phyloP scores from a whole-genome alignment of 2,329 filamentous ascomycete species.

The Pseudodiploospora longispora region DNA sequence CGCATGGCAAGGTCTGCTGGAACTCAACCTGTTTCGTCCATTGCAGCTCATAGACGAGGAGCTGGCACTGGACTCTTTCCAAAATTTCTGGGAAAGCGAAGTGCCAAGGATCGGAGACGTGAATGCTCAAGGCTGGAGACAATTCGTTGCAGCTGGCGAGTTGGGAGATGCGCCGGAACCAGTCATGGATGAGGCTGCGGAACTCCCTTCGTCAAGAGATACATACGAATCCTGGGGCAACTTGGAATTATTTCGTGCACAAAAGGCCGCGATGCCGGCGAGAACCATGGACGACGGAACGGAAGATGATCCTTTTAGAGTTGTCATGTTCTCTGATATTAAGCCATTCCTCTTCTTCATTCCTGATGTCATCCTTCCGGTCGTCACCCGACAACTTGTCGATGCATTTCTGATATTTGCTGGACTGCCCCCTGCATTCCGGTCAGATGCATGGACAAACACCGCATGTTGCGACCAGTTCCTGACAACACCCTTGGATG shows the following conservation, averaged over 20 bases:
- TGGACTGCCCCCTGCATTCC: conserved; percentile 46
- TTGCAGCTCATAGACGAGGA: conserved; percentile 16
- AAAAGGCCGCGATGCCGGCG: conserved; percentile 53
- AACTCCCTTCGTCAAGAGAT: conserved; percentile 27
- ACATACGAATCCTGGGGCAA: conserved; percentile 43
- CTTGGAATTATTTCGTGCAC: conserved; percentile 44
- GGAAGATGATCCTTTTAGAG: conserved; percentile 74
- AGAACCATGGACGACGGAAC: conserved; percentile 65
- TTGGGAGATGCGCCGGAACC: conserved; percentile 34
- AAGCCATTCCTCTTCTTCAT: conserved; percentile 51
- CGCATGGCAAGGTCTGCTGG: conserved; percentile 75
- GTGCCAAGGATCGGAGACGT: conserved; percentile 68
- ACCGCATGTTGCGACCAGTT: conserved; percentile 24
- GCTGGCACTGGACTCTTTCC: conserved; percentile 39
- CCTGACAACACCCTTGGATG: conserved; percentile 9
- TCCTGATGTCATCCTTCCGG: conserved; percentile 27
- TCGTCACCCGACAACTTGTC: conserved; percentile 42
- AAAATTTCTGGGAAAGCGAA: conserved; percentile 83
- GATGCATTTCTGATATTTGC: conserved; percentile 66
- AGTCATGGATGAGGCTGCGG: conserved; percentile 6
- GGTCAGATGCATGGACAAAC: conserved; percentile 19
- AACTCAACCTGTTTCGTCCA: conserved; percentile 59
- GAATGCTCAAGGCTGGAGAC: conserved; percentile 61
- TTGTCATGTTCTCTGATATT: conserved; percentile 74
- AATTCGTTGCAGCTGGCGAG: conserved; percentile 33